Conservation (phyloP, 2,329 filamentous ascomycete species). For the Cercospora nicotianae region DNA sequence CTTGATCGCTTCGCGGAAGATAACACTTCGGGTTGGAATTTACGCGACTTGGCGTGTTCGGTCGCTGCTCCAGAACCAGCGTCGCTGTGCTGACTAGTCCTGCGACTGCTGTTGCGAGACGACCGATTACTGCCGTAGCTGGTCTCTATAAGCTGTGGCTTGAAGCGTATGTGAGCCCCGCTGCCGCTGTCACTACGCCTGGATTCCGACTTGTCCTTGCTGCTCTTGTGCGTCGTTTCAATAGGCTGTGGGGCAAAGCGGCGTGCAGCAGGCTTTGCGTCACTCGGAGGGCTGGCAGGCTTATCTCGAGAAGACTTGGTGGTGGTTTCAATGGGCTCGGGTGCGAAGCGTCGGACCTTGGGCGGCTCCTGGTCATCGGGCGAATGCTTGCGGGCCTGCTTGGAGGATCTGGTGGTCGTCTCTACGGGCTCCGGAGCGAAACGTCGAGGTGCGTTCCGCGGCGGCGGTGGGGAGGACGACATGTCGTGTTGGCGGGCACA, state of each 20-base stretch:
- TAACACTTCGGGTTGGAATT: conserved; percentile 76
- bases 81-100: conserved; percentile 25
- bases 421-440: conserved; percentile 38
- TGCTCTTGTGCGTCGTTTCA: conserved; percentile 40
- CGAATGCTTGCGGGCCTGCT: conserved; percentile 10
- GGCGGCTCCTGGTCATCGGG: conserved; percentile 25
- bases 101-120: conserved; percentile 23
- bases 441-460: conserved; percentile 21
- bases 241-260: conserved; percentile 41
- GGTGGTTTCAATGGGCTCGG: conserved; percentile 71
- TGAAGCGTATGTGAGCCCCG: conserved; percentile 32
- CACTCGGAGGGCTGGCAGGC: conserved; percentile 17
- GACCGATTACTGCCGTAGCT: conserved; percentile 32
- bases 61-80: conserved; percentile 17
- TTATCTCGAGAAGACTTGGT: conserved; percentile 54
- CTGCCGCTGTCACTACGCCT: conserved; percentile 7
- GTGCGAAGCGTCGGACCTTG: conserved; percentile 57
- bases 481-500: conserved; percentile 23
- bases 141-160: conserved; percentile 39
- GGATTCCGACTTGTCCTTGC: conserved; percentile 27
- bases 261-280: conserved; percentile 24
- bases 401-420: conserved; percentile 25
- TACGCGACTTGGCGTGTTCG: conserved; percentile 38
- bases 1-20: conserved; percentile 74
- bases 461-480: conserved; percentile 16